These are phyloP conservation scores for Diospyros lotus DNA, from an alignment of 148 eudicot genomes.

Conservation along the genomic window DNA sequence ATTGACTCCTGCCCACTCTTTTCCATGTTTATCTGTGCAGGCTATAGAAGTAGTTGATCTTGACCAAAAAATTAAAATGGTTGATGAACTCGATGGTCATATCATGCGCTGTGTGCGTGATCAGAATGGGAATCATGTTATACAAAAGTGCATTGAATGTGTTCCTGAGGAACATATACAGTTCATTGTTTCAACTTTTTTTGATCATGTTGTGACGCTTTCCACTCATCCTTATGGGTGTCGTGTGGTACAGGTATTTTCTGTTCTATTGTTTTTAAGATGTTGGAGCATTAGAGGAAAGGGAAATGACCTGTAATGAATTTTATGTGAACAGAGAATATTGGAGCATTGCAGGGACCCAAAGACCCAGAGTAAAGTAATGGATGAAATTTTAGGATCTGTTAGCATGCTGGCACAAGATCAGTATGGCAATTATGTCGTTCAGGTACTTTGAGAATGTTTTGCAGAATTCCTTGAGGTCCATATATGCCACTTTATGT, in stretches of 20 bases:
- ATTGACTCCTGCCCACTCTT: neutral
- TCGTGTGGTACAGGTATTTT: constrained; percentile 88
- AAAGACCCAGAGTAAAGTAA: constrained; percentile 77
- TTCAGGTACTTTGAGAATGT: constrained; percentile 58
- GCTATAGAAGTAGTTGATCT: constrained; percentile 98
- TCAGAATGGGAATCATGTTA: constrained; percentile 98
- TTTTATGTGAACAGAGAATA: constrained; percentile 60
- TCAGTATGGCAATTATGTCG: constrained; percentile 97
- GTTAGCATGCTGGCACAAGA: constrained; percentile 98
- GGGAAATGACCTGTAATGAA: neutral
- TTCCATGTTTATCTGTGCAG: constrained; percentile 28
- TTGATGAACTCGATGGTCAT: constrained; percentile 86
- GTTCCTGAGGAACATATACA: constrained; percentile 92
- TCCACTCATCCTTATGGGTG: constrained; percentile 99
- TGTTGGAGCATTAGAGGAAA: no score
- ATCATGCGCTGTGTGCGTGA: constrained; percentile 99
- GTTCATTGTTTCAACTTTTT: constrained; percentile 77
- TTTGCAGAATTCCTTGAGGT: no score
- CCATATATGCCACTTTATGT: no score
- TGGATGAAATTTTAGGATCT: constrained; percentile 84
- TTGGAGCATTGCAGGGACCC: constrained; percentile 89
- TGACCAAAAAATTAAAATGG: constrained; percentile 97
- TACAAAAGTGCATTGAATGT: constrained; percentile 97
- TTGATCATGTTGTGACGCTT: constrained; percentile 89
- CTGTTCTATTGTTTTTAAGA: neutral